Percentiles rank a stretch among this genome's conserved stretches.
These are phyloP conservation scores for Leishmania gerbilli DNA, from an alignment of 208 protist species.

Conservation along the genomic window DNA sequence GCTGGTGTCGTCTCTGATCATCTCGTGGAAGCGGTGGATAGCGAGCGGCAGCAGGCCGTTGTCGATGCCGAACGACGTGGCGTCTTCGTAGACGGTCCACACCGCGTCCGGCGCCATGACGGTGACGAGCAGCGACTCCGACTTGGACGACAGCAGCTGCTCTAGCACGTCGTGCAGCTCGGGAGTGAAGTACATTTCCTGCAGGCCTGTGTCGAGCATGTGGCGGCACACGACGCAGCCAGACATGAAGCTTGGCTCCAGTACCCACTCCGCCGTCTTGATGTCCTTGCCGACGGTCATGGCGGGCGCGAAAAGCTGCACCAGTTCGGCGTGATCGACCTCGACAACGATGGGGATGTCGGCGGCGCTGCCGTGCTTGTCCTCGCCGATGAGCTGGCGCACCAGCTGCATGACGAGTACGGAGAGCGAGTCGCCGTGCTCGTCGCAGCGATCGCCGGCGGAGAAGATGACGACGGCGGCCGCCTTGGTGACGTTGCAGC, in stretches of 20 bases:
- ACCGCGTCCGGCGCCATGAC: conserved; percentile 19
- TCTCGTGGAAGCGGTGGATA: conserved; percentile 36
- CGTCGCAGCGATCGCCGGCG: conserved; percentile 41
- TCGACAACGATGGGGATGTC: conserved; percentile 43
- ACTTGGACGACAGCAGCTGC: conserved; percentile 34
- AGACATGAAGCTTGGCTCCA: conserved; percentile 46
- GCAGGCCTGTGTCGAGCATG: conserved; percentile 45
- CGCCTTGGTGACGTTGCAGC: conserved; percentile 37
- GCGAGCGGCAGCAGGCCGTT: conserved; percentile 37
- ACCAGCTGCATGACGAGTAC: conserved; percentile 34
- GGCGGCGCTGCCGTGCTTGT: conserved; percentile 8
- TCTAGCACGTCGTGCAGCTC: conserved; percentile 36
- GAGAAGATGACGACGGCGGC: conserved; percentile 42
- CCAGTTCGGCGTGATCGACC: conserved; percentile 31
- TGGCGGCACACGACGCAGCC: conserved; percentile 42
- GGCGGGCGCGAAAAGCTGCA: conserved; percentile 25
- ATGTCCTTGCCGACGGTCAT: conserved; percentile 18
- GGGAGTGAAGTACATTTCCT: conserved; percentile 40
- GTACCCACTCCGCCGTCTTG: conserved; percentile 32
- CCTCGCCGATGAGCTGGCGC: conserved; percentile 28
- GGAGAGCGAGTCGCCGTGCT: conserved; percentile 41
- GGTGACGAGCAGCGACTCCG: conserved; percentile 33
- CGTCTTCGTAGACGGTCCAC: conserved; percentile 32
- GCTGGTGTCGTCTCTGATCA: conserved; percentile 12
- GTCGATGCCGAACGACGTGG: conserved; percentile 29